Evolutionary conservation across 2,329 filamentous ascomycete species (phyloP).

Genomic region (Phyllosticta paracitricarpa): DNA sequence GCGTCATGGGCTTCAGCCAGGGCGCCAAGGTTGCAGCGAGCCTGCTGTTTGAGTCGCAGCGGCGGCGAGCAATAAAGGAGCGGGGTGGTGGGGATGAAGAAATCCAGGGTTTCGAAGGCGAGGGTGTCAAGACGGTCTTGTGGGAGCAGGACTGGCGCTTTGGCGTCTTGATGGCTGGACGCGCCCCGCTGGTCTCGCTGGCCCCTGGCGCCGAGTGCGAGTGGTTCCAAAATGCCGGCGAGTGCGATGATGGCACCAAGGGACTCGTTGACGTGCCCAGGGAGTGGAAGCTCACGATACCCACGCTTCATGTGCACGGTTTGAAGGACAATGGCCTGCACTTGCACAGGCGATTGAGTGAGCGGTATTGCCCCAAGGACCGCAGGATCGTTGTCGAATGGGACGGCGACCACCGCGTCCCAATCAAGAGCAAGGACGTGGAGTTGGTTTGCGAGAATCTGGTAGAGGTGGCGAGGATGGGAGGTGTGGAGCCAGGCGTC

Average conservation of each 20-base stretch:
- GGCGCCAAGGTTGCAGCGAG: conserved; percentile 39
- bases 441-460: background rate
- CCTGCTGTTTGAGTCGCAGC: conserved; percentile 50
- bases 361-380: conserved; percentile 49
- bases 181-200: conserved; percentile 49
- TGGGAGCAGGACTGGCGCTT: conserved; percentile 42
- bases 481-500: conserved; percentile 7
- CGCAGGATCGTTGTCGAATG: conserved; percentile 55
- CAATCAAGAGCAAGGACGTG: conserved; percentile 58
- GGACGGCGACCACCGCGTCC: conserved; percentile 62
- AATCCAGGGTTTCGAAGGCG: conserved; percentile 5
- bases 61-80: conserved; percentile 23
- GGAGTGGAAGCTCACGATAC: conserved; percentile 42
- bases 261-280: conserved; percentile 17
- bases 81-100: conserved; percentile 19
- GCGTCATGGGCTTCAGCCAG: conserved; percentile 41
- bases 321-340: conserved; percentile 49
- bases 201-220: conserved; percentile 13
- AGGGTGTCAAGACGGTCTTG: conserved; percentile 17
- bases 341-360: conserved; percentile 46
- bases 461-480: conserved; percentile 2
- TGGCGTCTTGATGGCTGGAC: conserved; percentile 51
- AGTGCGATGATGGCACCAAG: conserved; percentile 23
- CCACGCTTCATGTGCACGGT: conserved; percentile 61
- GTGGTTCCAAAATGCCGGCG: conserved; percentile 34